phyloP scores from a whole-genome alignment of 148 eudicot genomes.

The Spergularia marina region DNA sequence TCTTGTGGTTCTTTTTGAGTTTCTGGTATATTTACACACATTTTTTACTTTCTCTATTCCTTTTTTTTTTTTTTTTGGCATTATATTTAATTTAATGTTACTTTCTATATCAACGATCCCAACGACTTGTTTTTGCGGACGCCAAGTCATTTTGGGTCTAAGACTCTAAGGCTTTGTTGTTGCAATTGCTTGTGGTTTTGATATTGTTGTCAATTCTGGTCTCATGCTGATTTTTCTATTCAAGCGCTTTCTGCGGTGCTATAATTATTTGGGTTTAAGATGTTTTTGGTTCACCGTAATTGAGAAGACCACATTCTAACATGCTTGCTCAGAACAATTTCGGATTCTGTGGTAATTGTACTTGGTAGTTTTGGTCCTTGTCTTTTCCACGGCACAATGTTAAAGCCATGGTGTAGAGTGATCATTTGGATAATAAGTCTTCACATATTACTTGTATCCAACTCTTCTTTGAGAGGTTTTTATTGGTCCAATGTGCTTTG shows the following conservation, averaged over 20 bases:
- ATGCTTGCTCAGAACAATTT: background rate
- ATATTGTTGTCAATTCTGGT: background rate
- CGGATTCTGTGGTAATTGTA: background rate
- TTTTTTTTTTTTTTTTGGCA: too few relatives aligned
- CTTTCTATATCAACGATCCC: background rate
- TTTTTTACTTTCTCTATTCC: too few relatives aligned
- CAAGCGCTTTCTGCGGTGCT: background rate
- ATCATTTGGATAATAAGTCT: background rate
- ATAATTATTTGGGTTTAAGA: too few relatives aligned
- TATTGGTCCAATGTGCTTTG: background rate
- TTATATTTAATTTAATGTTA: too few relatives aligned
- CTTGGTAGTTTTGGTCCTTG: background rate
- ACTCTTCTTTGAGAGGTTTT: background rate
- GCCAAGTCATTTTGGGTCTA: too few relatives aligned
- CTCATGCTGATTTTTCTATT: background rate
- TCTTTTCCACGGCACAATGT: background rate
- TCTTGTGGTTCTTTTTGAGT: too few relatives aligned
- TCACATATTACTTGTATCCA: background rate
- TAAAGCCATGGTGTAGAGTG: too few relatives aligned
- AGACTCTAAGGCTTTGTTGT: background rate
- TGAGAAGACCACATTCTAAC: background rate
- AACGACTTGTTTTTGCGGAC: too few relatives aligned
- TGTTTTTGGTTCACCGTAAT: background rate
- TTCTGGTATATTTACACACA: too few relatives aligned
- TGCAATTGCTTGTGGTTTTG: background rate